Base-by-base conservation (phyloP, 1,139 yeast genomes). In the Hyphopichia buzzinii region DNA sequence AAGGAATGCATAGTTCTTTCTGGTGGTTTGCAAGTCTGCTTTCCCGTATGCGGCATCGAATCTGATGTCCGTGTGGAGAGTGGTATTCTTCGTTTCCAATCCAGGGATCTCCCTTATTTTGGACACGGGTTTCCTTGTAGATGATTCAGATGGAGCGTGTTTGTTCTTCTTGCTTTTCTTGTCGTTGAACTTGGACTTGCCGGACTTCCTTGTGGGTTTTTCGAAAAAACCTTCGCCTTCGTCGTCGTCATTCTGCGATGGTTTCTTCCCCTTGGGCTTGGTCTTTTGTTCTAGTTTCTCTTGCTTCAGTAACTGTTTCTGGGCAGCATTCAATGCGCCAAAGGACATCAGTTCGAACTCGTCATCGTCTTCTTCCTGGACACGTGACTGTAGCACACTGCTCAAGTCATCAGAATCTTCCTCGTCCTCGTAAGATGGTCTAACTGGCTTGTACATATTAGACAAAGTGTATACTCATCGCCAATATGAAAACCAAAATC, bases 31-130 rank as follows among this genome's bases (percentile, higher is more conserved):
- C 39, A 78, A 62, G 53, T 89, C 92, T 0, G 95, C 86, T 49
- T 80, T 84, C 39, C 97, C 97, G 45, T 81, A 79, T 0, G 96
- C 89, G 1, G 94, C 77, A 59, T 90, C 96, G 57, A 92, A 92
- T 47, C 98, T 72, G 24, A 94, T 81, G 64, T 92, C 98, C 36
- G 79, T 72, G 53, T 84, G 79, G 26, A 81, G 57, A 23, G 67
- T 57, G 30, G 68, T 56, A 13, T 60, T 51, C 32, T 65, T 64
- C 14, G 71, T 58, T 17, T 70, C 74, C 30, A 86, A 59, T 0
- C 96, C 96, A 0, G 90, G 92, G 14, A 88, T 81, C 24, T 80
- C 79, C 46, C 96, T 70, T 29, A 88, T 69, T 47, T 68, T 72
- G 0, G 88, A 67, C 1, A 84, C 94, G n/a, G 81, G 85, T 43